A percentile compares a stretch with the other conserved stretches of the same genome.
These are phyloP conservation scores for Backusella psychrophila DNA, from an alignment of 192 early-diverging fungal species.

Conservation along the genomic window DNA sequence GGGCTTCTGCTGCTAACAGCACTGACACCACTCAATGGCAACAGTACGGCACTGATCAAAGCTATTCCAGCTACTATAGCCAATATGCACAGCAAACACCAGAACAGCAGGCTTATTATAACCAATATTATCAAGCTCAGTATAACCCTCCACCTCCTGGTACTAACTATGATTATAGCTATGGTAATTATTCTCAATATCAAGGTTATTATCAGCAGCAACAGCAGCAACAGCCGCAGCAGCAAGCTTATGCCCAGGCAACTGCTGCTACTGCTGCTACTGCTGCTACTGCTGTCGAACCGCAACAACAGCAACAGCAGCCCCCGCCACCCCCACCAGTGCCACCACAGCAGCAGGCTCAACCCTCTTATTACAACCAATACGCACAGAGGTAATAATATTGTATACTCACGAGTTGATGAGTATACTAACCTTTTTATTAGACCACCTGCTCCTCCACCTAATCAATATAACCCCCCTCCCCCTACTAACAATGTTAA, in stretches of 20 bases:
- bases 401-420: not conserved
- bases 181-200: conserved; percentile 11
- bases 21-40: not conserved
- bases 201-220: conserved; percentile 9
- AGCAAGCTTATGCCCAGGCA: not conserved
- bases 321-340: not conserved
- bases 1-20: not conserved
- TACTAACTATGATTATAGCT: conserved; percentile 10
- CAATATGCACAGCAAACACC: conserved; percentile 4
- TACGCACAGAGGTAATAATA: not conserved
- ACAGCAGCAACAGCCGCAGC: not conserved
- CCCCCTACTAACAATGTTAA: not conserved
- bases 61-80: not conserved
- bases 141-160: conserved; percentile 14
- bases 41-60: not conserved
- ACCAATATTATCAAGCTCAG: conserved; percentile 15
- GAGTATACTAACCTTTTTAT: not conserved
- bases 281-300: not conserved
- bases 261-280: not conserved
- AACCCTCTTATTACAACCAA: not conserved
- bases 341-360: not conserved
- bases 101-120: conserved; percentile 16
- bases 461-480: not conserved
- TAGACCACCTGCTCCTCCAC: not conserved
- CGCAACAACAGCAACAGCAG: not conserved